Conservation (phyloP, 2,329 filamentous ascomycete species). For the Cucurbitaria berberidis region DNA sequence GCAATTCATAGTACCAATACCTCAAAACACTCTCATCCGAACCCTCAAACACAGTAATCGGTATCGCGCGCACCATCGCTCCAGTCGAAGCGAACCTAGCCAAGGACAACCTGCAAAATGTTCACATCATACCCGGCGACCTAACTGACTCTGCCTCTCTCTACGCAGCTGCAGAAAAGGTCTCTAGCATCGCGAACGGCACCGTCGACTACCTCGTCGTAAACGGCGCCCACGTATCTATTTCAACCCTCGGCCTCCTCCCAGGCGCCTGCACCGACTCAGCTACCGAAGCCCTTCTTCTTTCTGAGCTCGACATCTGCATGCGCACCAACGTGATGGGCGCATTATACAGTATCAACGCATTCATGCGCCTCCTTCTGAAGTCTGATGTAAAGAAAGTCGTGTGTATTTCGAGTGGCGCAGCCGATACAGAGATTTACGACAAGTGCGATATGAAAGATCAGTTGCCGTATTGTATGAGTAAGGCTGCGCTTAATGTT, state of each 20-base stretch:
- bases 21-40: slow-evolving; percentile 8
- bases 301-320: slow-evolving; percentile 22
- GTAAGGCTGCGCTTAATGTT: slow-evolving; percentile 51
- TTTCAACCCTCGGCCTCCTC: slow-evolving; percentile 20
- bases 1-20: slow-evolving; percentile 15
- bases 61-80: slow-evolving; percentile 10
- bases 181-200: slow-evolving; percentile 42
- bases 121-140: slow-evolving; percentile 47
- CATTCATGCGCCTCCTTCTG: slow-evolving; percentile 48
- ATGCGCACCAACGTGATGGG: slow-evolving; percentile 33
- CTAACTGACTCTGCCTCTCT: slow-evolving; percentile 41
- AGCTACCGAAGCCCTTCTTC: slow-evolving; percentile 10
- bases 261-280: slow-evolving; percentile 27
- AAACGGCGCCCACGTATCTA: slow-evolving; percentile 43
- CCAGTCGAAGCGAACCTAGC: slow-evolving; percentile 11
- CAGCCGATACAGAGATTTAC: slow-evolving; percentile 41
- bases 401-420: slow-evolving; percentile 45
- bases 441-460: slow-evolving; percentile 23
- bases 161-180: slow-evolving; percentile 38
- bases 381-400: slow-evolving; percentile 50
- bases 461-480: slow-evolving; percentile 42
- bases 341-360: slow-evolving; percentile 39
- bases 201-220: slow-evolving; percentile 51
- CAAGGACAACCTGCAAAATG: slow-evolving; percentile 29
- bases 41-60: slow-evolving; percentile 13